A percentile compares a stretch with the other conserved stretches of the same genome.
These are phyloP conservation scores for Diutina rugosa DNA, from an alignment of 1,139 yeast species.

Conservation along the genomic window DNA sequence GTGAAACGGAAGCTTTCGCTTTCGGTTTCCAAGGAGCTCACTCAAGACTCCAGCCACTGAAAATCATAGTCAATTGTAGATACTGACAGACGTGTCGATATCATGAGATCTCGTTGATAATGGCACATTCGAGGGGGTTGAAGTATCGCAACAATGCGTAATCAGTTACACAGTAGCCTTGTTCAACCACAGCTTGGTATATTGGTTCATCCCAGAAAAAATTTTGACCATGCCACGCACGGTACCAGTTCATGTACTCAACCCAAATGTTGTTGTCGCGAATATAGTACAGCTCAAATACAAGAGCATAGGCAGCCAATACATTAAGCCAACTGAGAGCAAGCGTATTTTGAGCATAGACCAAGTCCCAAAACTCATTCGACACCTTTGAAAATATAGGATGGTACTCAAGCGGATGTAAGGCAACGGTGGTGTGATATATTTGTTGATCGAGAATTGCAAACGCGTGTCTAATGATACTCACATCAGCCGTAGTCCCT, in stretches of 20 bases:
- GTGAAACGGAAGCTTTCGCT: too few relatives aligned
- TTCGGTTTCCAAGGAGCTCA: too few relatives aligned
- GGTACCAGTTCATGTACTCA: neutral
- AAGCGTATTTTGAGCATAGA: neutral
- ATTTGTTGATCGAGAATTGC: neutral
- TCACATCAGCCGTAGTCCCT: neutral
- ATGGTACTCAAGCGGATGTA: neutral
- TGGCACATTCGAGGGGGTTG: neutral
- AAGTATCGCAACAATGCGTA: neutral
- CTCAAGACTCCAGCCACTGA: too few relatives aligned
- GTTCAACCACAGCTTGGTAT: neutral
- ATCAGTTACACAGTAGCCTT: neutral
- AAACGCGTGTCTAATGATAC: neutral
- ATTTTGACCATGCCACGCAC: neutral
- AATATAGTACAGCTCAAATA: neutral
- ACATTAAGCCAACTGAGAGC: neutral
- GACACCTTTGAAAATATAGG: neutral
- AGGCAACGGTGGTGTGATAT: neutral
- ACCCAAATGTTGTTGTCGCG: neutral
- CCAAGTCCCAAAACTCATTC: neutral
- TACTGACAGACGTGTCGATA: too few relatives aligned
- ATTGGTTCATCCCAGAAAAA: neutral
- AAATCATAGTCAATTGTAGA: too few relatives aligned
- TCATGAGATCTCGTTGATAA: too few relatives aligned
- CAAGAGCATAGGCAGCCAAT: neutral